Evolutionary conservation across 495 filamentous ascomycete genomes (phyloP), one percentile per base, ranked within the genome.

Genomic region (Xylaria palmicola): DNA sequence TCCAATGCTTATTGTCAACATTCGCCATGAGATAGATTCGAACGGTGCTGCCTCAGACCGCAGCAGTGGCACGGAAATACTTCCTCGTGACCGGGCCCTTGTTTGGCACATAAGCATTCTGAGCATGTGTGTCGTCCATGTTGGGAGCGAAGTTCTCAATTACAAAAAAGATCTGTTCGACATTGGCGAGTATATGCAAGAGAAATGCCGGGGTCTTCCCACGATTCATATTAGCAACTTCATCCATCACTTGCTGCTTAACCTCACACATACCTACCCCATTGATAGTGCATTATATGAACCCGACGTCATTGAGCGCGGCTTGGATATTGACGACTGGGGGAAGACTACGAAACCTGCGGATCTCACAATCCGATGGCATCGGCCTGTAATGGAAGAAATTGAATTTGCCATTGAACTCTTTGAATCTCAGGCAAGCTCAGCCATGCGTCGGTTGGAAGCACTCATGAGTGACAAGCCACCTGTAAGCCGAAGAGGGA

Each of bases 61-160:
- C 63, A 97, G 91, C 41, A 94, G 91, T 37, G 94, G 95, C 15
- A 88, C 90, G 19, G 94, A 99, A 69, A 90, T 98, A 29, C 82
- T 98, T 37, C 94, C 94, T 29, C 84, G 94, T 65, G 94, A 99
- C 72, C 82, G 95, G 24, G 94, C 89, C 12, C 78, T 99, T 17
- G 92, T 98, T 13, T 98, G 95, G 95, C 90, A 97, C 71, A 85
- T 99, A 66, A 96, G 91, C 74, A 91, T 98, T 79, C 85, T 99
- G 3, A 96, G 92, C 74, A 99, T 99, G 94, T 96, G 90, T 61
- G 90, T 97, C 12, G 94, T 99, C 40, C 94, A 99, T 64, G 91
- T 98, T 52, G 94, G 94, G 22, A 85, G 88, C 68, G 88, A 91
- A 51, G 89, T 98, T 24, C 79, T 99, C 51, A 86, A 89, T 47